Evolutionary conservation across 164 flowering plant species (phyloP), one percentile per base, ranked within the genome.

Genomic region (Brasenia schreberi): DNA sequence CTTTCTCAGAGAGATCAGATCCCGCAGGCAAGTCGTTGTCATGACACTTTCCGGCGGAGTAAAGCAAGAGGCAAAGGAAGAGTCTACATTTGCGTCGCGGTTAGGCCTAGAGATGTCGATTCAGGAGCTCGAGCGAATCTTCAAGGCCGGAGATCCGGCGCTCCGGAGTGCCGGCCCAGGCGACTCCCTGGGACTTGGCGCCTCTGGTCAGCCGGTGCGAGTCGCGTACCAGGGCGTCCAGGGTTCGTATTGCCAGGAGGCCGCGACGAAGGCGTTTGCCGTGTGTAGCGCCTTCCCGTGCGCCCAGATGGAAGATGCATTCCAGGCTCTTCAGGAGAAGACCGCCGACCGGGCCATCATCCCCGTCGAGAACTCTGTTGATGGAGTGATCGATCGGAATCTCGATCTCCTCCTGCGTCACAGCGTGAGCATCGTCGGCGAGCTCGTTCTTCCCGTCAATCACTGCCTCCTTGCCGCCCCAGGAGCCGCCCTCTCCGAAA

Each of bases 211-310:
- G 19, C 76, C 76, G 3, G 65, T 64, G 10, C 72, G 76, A 10
- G 73, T 72, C 3, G 75, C 75, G 18, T 76, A 76, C 61, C 78
- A 76, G 42, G 78, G 78, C 19, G 75, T 67, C 4, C 70, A 60
- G 23, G 78, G 78, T 12, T 76, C 78, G 7, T 76, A 76, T 42
- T 76, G 78, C 60, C 78, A 76, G 65, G 78, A 76, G 61, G 78
- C 78, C 27, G 75, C 78, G 19, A 16, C 67, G 23, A 76, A 72
- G 19, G 73, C 78, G 6, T 76, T 72, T 66, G 65, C 78, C 42
- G 44, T 56, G 64, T 67, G 61, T 63, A 7, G 59, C 11, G 65
- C 66, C 43, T 53, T 69, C 43, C 69, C 75, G 19, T 76, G 78
- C 52, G 39, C 56, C 23, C 68, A 67, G 5, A 72, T 76, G 78